A percentile compares a stretch with the other conserved stretches of the same genome.
Evolutionary conservation across 768 basidiomycete genomes (phyloP).

Genomic region (Trametes maxima): DNA sequence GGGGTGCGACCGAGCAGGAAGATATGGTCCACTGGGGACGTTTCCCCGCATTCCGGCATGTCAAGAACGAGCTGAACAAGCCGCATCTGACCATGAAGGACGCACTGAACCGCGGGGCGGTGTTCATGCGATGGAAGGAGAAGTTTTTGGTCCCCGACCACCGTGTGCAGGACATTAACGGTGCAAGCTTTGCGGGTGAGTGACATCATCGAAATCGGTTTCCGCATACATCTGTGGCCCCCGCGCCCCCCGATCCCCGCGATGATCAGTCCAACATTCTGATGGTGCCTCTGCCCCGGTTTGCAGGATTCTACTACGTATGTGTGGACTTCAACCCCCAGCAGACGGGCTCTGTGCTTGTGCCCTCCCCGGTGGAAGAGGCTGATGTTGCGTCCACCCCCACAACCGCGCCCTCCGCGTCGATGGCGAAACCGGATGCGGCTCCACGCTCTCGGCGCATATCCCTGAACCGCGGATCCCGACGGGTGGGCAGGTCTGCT

Average conservation of each 20-base stretch:
- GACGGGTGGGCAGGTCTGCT: slow-evolving; percentile 42
- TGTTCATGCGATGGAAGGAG: slow-evolving; percentile 99
- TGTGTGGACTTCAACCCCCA: slow-evolving; percentile 90
- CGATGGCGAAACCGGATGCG: slow-evolving; percentile 31
- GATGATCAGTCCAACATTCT: slow-evolving; percentile 3
- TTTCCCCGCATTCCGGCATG: slow-evolving; percentile 86
- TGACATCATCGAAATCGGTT: slow-evolving; percentile 17
- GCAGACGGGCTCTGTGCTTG: slow-evolving; percentile 34
- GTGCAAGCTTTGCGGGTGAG: slow-evolving; percentile 92
- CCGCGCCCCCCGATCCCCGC: not conserved
- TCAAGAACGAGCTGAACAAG: slow-evolving; percentile 76
- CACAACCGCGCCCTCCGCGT: slow-evolving; percentile 37
- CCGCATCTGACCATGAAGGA: slow-evolving; percentile 81
- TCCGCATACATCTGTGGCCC: not conserved
- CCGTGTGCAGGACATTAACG: slow-evolving; percentile 90
- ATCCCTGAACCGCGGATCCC: slow-evolving; percentile 38
- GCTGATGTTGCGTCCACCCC: slow-evolving; percentile 15
- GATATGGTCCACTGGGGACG: slow-evolving; percentile 95
- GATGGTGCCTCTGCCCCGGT: not conserved
- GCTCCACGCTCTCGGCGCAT: slow-evolving; percentile 25
- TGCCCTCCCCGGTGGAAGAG: slow-evolving; percentile 24
- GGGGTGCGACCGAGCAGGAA: slow-evolving; percentile 89
- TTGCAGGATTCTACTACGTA: slow-evolving; percentile 88
- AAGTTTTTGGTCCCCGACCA: slow-evolving; percentile 95
- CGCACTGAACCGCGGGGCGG: slow-evolving; percentile 62